phyloP scores from a whole-genome alignment of 2,329 filamentous ascomycete species.

The Botryosphaeria dothidea region DNA sequence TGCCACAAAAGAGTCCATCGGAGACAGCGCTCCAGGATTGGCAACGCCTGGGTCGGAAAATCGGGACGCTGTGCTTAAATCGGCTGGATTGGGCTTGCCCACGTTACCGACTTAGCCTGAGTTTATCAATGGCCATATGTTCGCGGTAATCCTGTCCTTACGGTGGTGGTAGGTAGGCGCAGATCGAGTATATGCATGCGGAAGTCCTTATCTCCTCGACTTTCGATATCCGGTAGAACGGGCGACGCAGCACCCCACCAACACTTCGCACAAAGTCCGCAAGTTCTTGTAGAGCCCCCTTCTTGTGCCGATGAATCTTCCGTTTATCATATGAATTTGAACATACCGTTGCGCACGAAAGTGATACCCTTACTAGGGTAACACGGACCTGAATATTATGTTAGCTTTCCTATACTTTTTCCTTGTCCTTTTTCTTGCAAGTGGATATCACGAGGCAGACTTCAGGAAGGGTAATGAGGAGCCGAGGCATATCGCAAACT shows the following conservation, averaged over 20 bases:
- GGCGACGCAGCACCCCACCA: background rate
- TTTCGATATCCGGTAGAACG: background rate
- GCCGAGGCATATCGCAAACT: background rate
- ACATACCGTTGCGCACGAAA: conserved; percentile 63
- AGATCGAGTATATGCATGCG: background rate
- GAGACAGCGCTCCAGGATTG: too few species aligned
- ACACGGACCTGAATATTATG: conserved; percentile 44
- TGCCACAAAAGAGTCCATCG: too few species aligned
- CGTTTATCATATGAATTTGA: background rate
- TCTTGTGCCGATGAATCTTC: conserved; percentile 2
- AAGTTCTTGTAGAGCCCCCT: background rate
- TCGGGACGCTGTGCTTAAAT: too few species aligned
- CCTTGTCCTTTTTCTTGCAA: too few species aligned
- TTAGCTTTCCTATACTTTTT: background rate
- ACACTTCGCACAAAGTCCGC: background rate
- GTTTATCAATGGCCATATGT: too few species aligned
- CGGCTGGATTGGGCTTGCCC: too few species aligned
- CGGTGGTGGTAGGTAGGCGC: background rate
- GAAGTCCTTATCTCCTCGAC: background rate
- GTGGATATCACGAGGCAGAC: background rate
- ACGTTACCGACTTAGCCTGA: too few species aligned
- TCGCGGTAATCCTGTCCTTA: background rate
- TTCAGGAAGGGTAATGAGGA: background rate
- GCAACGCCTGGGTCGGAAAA: too few species aligned
- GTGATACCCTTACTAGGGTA: conserved; percentile 54